Evolutionary conservation across 225 moss, liverwort and hornwort species (phyloP).

Genomic region (Physcomitrellopsis africana): DNA sequence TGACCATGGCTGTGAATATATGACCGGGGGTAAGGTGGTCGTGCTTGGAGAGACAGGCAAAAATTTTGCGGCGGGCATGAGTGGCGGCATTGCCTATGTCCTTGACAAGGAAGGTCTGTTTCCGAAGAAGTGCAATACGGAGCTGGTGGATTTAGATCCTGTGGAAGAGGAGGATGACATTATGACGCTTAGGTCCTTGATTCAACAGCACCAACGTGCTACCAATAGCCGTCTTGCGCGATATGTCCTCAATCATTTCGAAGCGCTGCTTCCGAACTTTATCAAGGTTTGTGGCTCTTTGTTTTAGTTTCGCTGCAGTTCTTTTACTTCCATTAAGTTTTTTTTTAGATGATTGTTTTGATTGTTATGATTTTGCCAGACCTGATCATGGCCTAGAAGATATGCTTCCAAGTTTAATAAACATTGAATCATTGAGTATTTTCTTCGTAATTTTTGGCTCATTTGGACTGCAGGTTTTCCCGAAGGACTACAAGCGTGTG

Average conservation of each 20-base stretch:
- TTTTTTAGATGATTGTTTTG: no score
- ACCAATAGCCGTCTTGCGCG: conserved; percentile 70
- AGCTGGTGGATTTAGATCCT: conserved; percentile 73
- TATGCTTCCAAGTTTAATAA: background rate
- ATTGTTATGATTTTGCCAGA: background rate
- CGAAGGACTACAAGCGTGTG: conserved; percentile 84
- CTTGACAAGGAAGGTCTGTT: conserved; percentile 75
- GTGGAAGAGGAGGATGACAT: conserved; percentile 78
- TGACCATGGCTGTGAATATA: conserved; percentile 91
- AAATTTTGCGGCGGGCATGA: conserved; percentile 92
- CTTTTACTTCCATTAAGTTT: background rate
- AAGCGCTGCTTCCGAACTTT: conserved; percentile 76
- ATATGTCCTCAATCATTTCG: conserved; percentile 69
- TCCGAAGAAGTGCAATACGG: conserved; percentile 62
- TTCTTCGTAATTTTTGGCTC: background rate
- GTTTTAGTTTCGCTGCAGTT: background rate
- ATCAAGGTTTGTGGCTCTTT: conserved; percentile 47
- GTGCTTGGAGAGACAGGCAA: conserved; percentile 82
- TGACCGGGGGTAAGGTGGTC: conserved; percentile 79
- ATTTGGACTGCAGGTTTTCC: conserved; percentile 60
- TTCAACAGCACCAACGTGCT: conserved; percentile 80
- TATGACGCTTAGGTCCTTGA: conserved; percentile 67
- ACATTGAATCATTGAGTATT: background rate
- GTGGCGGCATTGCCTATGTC: conserved; percentile 82
- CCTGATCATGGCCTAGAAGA: background rate